Evolutionary conservation across 2,329 filamentous ascomycete genomes (phyloP).

Genomic region (Ophiostoma pallidulum): DNA sequence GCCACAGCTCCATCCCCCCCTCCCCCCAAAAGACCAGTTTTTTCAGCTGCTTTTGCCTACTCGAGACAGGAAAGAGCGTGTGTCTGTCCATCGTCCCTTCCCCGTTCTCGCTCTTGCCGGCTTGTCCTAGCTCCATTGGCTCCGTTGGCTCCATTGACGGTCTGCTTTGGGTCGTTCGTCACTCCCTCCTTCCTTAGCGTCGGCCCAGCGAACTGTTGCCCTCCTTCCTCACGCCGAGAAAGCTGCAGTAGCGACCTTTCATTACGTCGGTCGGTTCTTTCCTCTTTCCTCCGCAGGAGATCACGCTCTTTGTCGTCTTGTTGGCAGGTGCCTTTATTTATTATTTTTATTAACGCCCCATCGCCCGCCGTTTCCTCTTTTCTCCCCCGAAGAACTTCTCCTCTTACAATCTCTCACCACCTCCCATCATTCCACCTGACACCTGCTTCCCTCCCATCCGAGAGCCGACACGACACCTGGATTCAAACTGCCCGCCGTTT

Average conservation of each 20-base stretch:
- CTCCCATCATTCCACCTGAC: background rate
- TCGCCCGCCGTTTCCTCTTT: background rate
- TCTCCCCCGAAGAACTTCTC: too few relatives aligned
- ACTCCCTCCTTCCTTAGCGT: background rate
- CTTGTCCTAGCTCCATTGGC: background rate
- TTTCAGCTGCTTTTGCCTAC: too few relatives aligned
- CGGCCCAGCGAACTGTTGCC: background rate
- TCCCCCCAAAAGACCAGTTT: too few relatives aligned
- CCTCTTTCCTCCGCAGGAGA: background rate
- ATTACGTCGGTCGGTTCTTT: constrained; percentile 3
- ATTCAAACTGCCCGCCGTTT: too few relatives aligned
- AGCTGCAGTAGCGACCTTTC: too few relatives aligned
- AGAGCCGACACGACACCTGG: too few relatives aligned
- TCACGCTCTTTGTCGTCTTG: background rate
- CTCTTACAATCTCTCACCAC: background rate
- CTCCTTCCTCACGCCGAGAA: background rate
- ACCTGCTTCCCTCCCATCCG: background rate
- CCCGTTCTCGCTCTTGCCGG: background rate
- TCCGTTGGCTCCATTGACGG: too few relatives aligned
- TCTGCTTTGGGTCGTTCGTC: too few relatives aligned
- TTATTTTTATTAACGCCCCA: background rate
- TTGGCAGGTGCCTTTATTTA: background rate
- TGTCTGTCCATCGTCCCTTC: background rate
- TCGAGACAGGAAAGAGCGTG: too few relatives aligned
- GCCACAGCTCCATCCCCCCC: too few relatives aligned